phyloP scores from a whole-genome alignment of 2,329 filamentous ascomycete genomes.

The Diaporthe batatas region DNA sequence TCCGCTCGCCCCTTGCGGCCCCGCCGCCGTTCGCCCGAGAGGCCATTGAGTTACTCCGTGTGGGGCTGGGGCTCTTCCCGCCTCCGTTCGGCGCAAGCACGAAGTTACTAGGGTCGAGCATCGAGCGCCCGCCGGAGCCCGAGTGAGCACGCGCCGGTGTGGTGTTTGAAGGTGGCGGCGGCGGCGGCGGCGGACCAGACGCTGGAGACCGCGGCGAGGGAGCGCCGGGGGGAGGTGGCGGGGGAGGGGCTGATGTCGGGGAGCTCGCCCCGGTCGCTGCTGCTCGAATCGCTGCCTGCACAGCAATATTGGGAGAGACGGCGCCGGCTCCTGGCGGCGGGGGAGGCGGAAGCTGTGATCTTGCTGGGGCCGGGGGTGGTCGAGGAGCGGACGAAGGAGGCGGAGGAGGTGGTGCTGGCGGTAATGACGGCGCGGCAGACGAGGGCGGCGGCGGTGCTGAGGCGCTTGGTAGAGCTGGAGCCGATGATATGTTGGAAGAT shows the following conservation, averaged over 20 bases:
- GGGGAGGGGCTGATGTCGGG: constrained; percentile 50
- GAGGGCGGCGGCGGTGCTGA: constrained; percentile 56
- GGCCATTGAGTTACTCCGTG: constrained; percentile 53
- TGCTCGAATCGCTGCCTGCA: constrained; percentile 57
- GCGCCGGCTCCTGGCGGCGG: constrained; percentile 43
- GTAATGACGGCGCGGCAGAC: constrained; percentile 55
- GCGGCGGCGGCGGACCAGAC: constrained; percentile 50
- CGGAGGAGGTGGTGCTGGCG: constrained; percentile 60
- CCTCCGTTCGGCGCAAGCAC: constrained; percentile 76
- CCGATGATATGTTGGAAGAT: constrained; percentile 56
- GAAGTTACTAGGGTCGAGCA: constrained; percentile 82
- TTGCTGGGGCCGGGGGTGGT: constrained; percentile 54
- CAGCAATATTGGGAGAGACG: constrained; percentile 53
- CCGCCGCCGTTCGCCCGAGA: constrained; percentile 44
- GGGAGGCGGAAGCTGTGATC: constrained; percentile 49
- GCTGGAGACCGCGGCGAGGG: constrained; percentile 53
- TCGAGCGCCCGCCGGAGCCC: constrained; percentile 65
- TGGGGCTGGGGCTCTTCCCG: constrained; percentile 62
- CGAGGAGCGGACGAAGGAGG: constrained; percentile 59
- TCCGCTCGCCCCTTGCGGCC: constrained; percentile 53
- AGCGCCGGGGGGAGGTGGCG: constrained; percentile 54
- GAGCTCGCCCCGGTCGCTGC: constrained; percentile 48
- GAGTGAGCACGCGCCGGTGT: constrained; percentile 48
- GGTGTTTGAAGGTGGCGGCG: constrained; percentile 55
- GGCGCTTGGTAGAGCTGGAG: constrained; percentile 51